These are phyloP conservation scores for Aspergillus hancockii DNA, from an alignment of 495 filamentous ascomycete species.

Conservation along the genomic window DNA sequence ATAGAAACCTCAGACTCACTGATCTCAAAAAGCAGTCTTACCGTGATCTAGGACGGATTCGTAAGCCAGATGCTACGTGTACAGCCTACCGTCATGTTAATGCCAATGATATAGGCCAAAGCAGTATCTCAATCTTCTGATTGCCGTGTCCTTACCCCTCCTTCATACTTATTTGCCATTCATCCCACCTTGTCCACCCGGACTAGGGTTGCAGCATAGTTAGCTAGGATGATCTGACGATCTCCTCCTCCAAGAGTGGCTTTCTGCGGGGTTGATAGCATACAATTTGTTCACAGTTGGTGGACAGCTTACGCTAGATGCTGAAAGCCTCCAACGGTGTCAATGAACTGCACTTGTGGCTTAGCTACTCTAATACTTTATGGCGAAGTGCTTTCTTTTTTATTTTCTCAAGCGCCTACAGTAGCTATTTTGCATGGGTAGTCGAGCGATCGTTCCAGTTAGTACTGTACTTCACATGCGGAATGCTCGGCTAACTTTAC, in stretches of 20 bases:
- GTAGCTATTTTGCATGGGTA: background rate
- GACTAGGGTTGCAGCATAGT: conserved; percentile 4
- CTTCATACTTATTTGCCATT: conserved; percentile 10
- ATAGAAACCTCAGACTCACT: background rate
- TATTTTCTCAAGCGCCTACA: background rate
- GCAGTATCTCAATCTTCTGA: background rate
- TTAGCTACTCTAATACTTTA: background rate
- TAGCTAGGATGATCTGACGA: conserved; percentile 22
- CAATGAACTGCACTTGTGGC: background rate
- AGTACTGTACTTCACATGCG: conserved; percentile 1
- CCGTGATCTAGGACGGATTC: background rate
- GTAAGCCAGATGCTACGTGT: conserved; percentile 12
- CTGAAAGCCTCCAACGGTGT: background rate
- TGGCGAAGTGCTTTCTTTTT: background rate
- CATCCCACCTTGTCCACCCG: conserved; percentile 11
- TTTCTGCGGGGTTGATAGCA: conserved; percentile 17
- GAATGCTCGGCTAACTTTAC: conserved; percentile 3
- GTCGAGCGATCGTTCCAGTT: background rate
- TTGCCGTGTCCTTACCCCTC: conserved; percentile 14
- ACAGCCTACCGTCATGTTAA: conserved; percentile 1
- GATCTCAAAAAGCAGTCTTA: background rate
- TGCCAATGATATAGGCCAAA: conserved; percentile 10
- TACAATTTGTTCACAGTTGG: background rate
- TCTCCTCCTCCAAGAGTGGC: conserved; percentile 11
- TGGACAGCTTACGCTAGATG: conserved; percentile 3